Evolutionary conservation across 768 basidiomycete genomes (phyloP), one percentile per base, ranked within the genome.

Genomic region (Cyclocybe aegerita): DNA sequence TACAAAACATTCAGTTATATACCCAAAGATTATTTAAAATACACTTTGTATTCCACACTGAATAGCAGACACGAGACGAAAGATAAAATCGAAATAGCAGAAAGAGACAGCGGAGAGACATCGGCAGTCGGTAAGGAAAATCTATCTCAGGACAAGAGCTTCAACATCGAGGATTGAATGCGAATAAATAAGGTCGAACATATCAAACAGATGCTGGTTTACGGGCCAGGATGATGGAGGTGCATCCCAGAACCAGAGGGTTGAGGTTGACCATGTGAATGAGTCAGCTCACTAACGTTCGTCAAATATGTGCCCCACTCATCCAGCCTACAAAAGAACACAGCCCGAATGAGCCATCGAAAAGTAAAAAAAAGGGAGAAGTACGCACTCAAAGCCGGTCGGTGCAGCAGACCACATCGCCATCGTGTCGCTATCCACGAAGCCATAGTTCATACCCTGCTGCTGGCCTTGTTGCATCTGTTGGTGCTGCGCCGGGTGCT

Each of bases 351-450:
- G n/a, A 7, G 32, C 35, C 39, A 43, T 15, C 38, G 46, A 16
- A 17, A 12, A 31, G 31, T 16, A 33, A 46, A 15, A 10, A 45
- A 32, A 42, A 38, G 38, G 17, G 38, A 38, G 52, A 48, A 17
- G 44, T 4, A 70, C 85, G 64, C 61, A 87, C 85, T 83, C 82
- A 56, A 85, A 85, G 12, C 81, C 78, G 9, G 76, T 72, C 1
- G 85, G 84, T n/a, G 83, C 81, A 52, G 70, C 76, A 1, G 81
- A 82, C 85, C 86, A 88, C 82, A 88, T 84, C 30, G 78, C 74
- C 42, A 83, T 75, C 36, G 80, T 76, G 55, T 79, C 79, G 45
- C 68, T 68, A 56, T 85, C 77, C 46, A 77, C 63, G 35, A 62
- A 60, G 5, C 49, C 52, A 44, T 56, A 54, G 43, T 46, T 41